These are phyloP conservation scores for Xerocomus nothofagi DNA, from an alignment of 1,284 basidiomycete species.

Conservation along the genomic window DNA sequence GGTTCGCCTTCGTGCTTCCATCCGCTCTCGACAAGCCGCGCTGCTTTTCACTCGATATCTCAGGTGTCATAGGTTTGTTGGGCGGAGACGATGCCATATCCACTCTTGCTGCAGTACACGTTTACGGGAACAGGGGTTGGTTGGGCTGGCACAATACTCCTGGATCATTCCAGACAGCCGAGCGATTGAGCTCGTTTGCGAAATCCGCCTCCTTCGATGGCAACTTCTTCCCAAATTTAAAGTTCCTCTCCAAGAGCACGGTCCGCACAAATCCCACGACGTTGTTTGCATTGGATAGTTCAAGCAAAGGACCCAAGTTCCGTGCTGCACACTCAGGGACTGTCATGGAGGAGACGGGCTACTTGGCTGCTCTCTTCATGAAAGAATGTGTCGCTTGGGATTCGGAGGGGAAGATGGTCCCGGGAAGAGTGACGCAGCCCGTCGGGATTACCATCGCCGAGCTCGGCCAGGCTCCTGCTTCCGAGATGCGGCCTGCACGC, in stretches of 20 bases:
- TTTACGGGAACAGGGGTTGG: conserved; percentile 24
- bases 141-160: conserved; percentile 34
- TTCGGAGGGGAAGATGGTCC: not conserved
- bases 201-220: conserved; percentile 5
- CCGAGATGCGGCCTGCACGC: conserved; percentile 2
- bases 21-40: not conserved
- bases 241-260: conserved; percentile 7
- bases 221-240: conserved; percentile 4
- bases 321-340: conserved; percentile 24
- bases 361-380: conserved; percentile 17
- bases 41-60: conserved; percentile 16
- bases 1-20: not conserved
- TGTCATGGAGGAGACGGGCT: conserved; percentile 17
- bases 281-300: conserved; percentile 17
- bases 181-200: conserved; percentile 17
- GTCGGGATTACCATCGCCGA: conserved; percentile 18
- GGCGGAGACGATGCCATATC: conserved; percentile 31
- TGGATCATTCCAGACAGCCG: conserved; percentile 23
- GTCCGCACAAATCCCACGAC: conserved; percentile 15
- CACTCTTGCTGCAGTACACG: conserved; percentile 23
- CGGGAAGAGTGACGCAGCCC: conserved; percentile 5
- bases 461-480: conserved; percentile 10
- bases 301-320: conserved; percentile 19
- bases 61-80: conserved; percentile 17
- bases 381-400: conserved; percentile 9